Evolutionary conservation across 495 filamentous ascomycete species (phyloP), one percentile per base, ranked within the genome.

Genomic region (Penicillium crystallinum): DNA sequence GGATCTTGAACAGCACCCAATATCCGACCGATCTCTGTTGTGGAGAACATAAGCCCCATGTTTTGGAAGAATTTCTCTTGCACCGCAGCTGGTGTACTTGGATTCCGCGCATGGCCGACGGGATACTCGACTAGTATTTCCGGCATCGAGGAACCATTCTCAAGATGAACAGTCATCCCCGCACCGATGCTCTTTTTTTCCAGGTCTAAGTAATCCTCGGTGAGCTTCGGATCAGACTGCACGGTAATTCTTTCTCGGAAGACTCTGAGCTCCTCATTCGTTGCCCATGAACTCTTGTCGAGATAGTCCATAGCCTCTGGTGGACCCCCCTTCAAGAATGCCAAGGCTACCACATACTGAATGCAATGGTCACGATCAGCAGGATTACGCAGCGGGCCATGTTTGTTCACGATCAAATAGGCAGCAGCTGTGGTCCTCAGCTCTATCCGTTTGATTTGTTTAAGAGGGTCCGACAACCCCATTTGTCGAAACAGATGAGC

Each of bases 111-210:
- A 73, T 95, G 89, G 40, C 90, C 90, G 33, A 92, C 74, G 4
- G 90, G 90, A 42, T 86, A 90, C 67, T 95, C 87, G n/a, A 96
- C 80, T 9, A 88, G 78, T 38, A 91, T 81, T 66, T 96, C 89
- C 7, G 84, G 77, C 19, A 92, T 72, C 19, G 81, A 70, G 4
- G 52, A 40, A 7, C 69, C 60, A 57, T 64, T 49, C 3, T 41
- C 18, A 10, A 76, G 45, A 22, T 44, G 9, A 2, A 74, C 38
- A 6, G 53, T 60, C 15, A 72, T 36, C 0, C 56, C 67, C 45
- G 49, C 56, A 0, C 58, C 55, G 5, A 61, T 43, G 43, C 63
- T 69, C 43, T 57, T 57, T 21, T 57, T 67, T 2, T 67, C 51
- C 6, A 48, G 34, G 31, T 72, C 51, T 7, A 62, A 57, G 47